Base-by-base conservation (phyloP, 768 basidiomycete species). In the Tricholoma bakamatsutake region DNA sequence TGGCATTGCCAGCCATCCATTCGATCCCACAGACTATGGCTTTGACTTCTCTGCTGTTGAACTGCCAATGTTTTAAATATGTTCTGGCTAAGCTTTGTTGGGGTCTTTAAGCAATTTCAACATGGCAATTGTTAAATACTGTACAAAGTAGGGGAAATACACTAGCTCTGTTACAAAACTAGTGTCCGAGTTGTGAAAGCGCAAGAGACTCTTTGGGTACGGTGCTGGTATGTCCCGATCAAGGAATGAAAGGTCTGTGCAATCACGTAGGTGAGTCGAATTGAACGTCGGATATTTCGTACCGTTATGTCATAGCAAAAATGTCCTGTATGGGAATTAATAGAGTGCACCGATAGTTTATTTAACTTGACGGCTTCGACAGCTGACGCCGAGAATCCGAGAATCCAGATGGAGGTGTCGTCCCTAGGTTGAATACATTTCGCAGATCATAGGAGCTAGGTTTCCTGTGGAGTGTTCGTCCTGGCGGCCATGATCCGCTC, bases 401-500 rank as follows among this genome's bases (percentile, higher is more conserved):
- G 43, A 27, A 15, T 28, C 45, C 6, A 46, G 27, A 28, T 46
- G 13, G n/a, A 47, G 17, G 34, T 17, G 24, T 13, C 18, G 56
- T 27, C 46, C 56, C 45, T 31, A 47, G 61, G 34, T 60, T 60
- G 52, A 64, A 71, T 39, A 68, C 68, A 35, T 67, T 66, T 18
- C 70, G 67, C 28, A 73, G 57, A 42, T 72, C 67, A 30, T 58
- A 61, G 1, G 68, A 71, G 40, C 69, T 66, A 59, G 67, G 67
- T 58, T 73, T 73, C 56, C 71, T 70, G 55, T 68, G 71, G 33
- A 73, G 56, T 11, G 64, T 68, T 4, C 60, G 63, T 31, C 47
- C 48, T 42, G 55, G 15, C 17, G 24, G 53, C 33, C 11, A 42
- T 10, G 46, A 48, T 48, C n/a, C 17, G 17, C 46, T 48, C 43